Base-by-base conservation (phyloP, 208 protist genomes). In the Ichthyophonus hoferi region DNA sequence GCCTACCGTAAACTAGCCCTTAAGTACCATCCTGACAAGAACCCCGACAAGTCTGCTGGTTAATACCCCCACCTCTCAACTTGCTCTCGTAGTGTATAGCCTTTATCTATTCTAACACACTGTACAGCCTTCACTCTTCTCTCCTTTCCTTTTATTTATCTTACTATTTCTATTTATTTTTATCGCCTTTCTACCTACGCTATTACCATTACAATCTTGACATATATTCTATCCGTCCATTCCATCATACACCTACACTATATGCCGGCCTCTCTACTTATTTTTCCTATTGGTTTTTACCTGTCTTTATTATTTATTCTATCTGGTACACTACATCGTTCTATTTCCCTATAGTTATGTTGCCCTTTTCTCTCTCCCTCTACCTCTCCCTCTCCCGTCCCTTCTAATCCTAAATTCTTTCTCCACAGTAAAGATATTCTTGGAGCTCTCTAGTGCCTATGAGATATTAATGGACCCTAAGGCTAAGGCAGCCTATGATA, bases 401-500 rank as follows among this genome's bases (percentile, higher is more conserved):
- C n/a, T n/a, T n/a, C n/a, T n/a, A n/a, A n/a, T n/a, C n/a, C n/a
- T n/a, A n/a, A n/a, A n/a, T n/a, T n/a, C n/a, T n/a, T n/a, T n/a
- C n/a, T n/a, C 88, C 86, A 83, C 50, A 31, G 91, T 87, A 1
- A 83, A 85, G 31, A 90, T 86, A 58, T 94, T 92, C 79, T 77
- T 87, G 76, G 82, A 90, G 0, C 33, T 88, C 2, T 78, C 33
- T 24, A 7, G 24, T 2, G 86, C 88, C 24, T 86, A 79, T 79
- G 88, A 84, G 82, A 94, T 98, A 40, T 95, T 99, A n/a, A 96
- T 93, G 40, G 97, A 99, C 87, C 58, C 93, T 17, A 94, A 99
- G 87, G 99, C 99, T 93, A 94, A 97, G 87, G 91, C 94, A 43
- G 92, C 95, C 40, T 99, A 99, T 91, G 98, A 99, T 39, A 17